A percentile compares a stretch with the other conserved stretches of the same genome.
phyloP scores from a whole-genome alignment of 2,329 filamentous ascomycete species.

The Xylaria sp. region DNA sequence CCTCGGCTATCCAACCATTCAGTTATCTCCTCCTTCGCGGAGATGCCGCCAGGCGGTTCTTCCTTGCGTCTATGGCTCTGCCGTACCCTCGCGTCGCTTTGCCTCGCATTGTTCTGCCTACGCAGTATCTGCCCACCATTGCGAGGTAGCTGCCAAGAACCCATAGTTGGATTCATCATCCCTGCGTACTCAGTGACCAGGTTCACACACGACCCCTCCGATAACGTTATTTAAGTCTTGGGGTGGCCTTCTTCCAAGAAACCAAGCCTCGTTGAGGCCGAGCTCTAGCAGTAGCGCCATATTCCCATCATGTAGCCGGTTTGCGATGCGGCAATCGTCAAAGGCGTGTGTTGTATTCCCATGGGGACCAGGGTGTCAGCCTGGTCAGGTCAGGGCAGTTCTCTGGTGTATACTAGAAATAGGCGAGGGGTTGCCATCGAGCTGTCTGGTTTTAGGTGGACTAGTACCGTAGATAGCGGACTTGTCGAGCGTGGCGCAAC shows the following conservation, averaged over 20 bases:
- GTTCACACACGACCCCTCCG: neutral
- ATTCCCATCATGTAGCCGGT: neutral
- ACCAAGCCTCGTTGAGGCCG: neutral
- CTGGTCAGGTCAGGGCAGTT: neutral
- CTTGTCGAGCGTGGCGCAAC: neutral
- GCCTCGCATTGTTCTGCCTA: neutral
- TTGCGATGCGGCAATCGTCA: neutral
- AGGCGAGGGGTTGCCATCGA: neutral
- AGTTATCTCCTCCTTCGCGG: neutral
- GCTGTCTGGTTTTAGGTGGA: neutral
- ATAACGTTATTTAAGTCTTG: neutral
- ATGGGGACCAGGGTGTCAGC: neutral
- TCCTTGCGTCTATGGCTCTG: slow-evolving; percentile 2
- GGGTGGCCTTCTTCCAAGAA: neutral
- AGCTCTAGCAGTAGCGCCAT: neutral
- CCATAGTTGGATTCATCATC: slow-evolving; percentile 6
- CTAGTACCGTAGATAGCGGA: neutral
- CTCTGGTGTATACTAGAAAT: neutral
- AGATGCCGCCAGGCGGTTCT: neutral
- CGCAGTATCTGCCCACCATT: slow-evolving; percentile 42
- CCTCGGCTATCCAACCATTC: neutral
- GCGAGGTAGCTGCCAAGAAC: slow-evolving; percentile 8
- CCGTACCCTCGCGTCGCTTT: slow-evolving; percentile 1
- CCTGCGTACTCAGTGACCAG: slow-evolving; percentile 8
- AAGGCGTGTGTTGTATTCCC: neutral